phyloP scores from a whole-genome alignment of 2,329 filamentous ascomycete genomes.

The Apiospora kogelbergensis region DNA sequence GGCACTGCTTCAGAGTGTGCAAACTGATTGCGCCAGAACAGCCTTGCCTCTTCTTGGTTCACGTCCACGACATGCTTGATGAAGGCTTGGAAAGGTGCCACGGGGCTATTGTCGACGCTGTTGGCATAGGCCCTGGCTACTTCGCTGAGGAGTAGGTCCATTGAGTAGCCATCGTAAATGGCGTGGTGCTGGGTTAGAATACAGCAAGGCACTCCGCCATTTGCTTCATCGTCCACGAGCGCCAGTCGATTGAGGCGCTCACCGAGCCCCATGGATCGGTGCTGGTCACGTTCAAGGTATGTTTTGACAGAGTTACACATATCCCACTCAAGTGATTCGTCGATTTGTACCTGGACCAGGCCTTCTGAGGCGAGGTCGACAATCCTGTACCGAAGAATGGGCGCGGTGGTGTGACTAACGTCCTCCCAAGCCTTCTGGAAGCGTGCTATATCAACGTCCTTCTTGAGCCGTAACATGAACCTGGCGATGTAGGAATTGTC shows the following conservation, averaged over 20 bases:
- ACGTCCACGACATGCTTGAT: background rate
- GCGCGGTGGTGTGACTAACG: background rate
- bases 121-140: background rate
- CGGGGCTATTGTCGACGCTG: background rate
- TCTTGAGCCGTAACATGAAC: background rate
- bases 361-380: background rate
- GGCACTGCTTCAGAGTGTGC: background rate
- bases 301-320: background rate
- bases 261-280: background rate
- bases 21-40: conserved; percentile 6
- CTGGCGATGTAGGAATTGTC: conserved; percentile 3
- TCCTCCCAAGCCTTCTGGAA: conserved; percentile 1
- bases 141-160: background rate
- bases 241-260: background rate
- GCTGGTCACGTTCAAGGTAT: background rate
- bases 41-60: background rate
- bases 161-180: background rate
- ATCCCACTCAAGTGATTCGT: background rate
- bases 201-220: background rate
- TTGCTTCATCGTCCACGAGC: background rate
- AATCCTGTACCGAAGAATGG: background rate
- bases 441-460: background rate
- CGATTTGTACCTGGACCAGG: background rate
- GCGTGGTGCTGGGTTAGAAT: background rate
- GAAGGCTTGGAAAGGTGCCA: background rate